Conservation (phyloP, 2,329 filamentous ascomycete species). For the Colletotrichum orbiculare region DNA sequence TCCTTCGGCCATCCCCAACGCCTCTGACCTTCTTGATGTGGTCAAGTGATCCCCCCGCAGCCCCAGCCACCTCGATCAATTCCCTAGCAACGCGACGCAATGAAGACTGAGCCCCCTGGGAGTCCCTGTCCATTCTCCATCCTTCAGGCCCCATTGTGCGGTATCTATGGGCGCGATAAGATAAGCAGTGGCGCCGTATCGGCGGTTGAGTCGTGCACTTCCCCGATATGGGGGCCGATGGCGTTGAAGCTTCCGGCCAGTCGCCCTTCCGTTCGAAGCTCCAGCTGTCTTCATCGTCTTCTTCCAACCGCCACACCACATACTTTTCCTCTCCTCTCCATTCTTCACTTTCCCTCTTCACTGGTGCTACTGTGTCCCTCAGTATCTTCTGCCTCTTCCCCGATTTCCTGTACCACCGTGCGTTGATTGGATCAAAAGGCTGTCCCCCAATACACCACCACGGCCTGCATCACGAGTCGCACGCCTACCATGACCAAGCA, state of each 20-base stretch:
- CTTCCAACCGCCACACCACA: not conserved
- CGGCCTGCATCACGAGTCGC: not conserved
- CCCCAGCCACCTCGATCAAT: conserved; percentile 10
- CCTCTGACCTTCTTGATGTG: conserved; percentile 26
- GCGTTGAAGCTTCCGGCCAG: conserved; percentile 20
- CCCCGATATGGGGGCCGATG: conserved; percentile 7
- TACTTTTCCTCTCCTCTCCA: too few relatives aligned
- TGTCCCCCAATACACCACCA: not conserved
- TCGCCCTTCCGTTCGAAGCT: conserved; percentile 20
- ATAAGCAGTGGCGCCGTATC: conserved; percentile 14
- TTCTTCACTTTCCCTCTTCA: not conserved
- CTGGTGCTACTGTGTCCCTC: not conserved
- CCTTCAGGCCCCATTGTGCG: too few relatives aligned
- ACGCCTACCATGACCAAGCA: conserved; percentile 55
- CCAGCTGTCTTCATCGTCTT: conserved; percentile 24
- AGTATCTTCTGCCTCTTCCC: not conserved
- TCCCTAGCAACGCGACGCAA: conserved; percentile 2
- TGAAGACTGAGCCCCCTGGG: too few relatives aligned
- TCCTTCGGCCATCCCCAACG: not conserved
- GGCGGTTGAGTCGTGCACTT: conserved; percentile 14
- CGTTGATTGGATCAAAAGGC: conserved; percentile 6
- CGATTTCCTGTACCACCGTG: conserved; percentile 1
- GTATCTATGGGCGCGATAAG: conserved; percentile 12
- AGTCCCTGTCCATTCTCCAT: too few relatives aligned
- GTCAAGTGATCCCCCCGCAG: conserved; percentile 19